Percentiles rank a stretch among this genome's conserved stretches.
Evolutionary conservation across 2,329 filamentous ascomycete species (phyloP).

Genomic region (Trichoderma harzianum): DNA sequence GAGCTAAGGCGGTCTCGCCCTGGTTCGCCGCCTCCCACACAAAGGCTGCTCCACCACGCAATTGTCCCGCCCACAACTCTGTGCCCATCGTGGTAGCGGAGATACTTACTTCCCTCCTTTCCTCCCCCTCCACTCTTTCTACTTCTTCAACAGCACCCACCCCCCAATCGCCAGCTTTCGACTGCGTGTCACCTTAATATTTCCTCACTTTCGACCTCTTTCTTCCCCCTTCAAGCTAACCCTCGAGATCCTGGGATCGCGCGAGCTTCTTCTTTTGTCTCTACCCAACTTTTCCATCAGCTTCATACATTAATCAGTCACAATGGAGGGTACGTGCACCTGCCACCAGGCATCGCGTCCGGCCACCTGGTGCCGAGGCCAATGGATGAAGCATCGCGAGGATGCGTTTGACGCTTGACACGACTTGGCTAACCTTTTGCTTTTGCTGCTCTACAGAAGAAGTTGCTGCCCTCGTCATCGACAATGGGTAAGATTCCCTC

Average conservation of each 20-base stretch:
- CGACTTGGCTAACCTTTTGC: conserved; percentile 39
- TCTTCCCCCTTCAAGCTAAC: conserved; percentile 3
- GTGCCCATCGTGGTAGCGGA: conserved; percentile 19
- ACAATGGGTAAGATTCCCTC: conserved; percentile 94
- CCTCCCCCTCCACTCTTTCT: conserved; percentile 34
- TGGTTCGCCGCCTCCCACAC: conserved; percentile 21
- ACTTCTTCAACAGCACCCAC: conserved; percentile 31
- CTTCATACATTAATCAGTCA: conserved; percentile 45
- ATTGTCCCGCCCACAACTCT: conserved; percentile 37
- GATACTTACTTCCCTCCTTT: conserved; percentile 28
- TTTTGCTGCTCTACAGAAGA: conserved; percentile 68
- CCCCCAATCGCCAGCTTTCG: conserved; percentile 22
- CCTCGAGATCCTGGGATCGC: conserved; percentile 18
- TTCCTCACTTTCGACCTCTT: conserved; percentile 22
- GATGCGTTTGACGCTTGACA: conserved; percentile 13
- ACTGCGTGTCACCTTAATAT: conserved; percentile 19
- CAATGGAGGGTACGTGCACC: conserved; percentile 53
- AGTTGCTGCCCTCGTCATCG: conserved; percentile 99
- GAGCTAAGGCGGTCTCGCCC: conserved; percentile 19
- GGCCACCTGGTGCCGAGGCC: conserved; percentile 6
- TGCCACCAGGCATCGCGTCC: conserved; percentile 14
- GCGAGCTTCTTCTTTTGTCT: conserved; percentile 18
- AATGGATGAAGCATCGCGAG: background rate
- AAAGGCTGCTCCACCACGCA: conserved; percentile 29
- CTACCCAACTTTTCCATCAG: conserved; percentile 24